Percentiles rank a stretch among this genome's conserved stretches.
These are phyloP conservation scores for Eucalyptus leucophloia DNA, from an alignment of 345 rosid genomes.

Conservation along the genomic window DNA sequence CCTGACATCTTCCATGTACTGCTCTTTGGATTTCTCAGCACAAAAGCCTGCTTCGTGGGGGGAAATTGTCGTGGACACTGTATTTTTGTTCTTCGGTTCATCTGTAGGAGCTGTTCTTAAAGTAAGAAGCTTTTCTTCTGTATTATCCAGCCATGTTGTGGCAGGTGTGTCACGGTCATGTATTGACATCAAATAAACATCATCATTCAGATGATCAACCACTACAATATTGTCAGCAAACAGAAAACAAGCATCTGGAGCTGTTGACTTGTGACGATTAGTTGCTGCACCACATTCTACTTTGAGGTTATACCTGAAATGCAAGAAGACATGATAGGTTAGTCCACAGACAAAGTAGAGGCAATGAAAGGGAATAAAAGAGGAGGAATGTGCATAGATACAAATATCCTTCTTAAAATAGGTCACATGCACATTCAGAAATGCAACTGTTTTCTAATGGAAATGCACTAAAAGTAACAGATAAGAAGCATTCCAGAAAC, in stretches of 20 bases:
- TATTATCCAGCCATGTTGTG: conserved; percentile 52
- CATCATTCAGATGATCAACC: conserved; percentile 62
- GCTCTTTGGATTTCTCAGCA: conserved; percentile 53
- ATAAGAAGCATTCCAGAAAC: background rate
- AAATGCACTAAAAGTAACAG: background rate
- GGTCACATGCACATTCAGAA: background rate
- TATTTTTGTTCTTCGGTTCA: conserved; percentile 10
- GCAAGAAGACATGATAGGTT: background rate
- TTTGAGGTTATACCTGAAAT: conserved; percentile 75
- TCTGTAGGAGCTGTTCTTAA: conserved; percentile 15
- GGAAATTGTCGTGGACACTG: conserved; percentile 1
- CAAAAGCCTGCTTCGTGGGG: conserved; percentile 24
- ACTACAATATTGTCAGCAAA: conserved; percentile 67
- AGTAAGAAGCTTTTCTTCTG: conserved; percentile 44
- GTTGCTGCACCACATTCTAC: conserved; percentile 70
- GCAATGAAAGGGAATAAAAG: background rate
- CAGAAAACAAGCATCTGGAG: conserved; percentile 96
- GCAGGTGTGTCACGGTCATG: conserved; percentile 21
- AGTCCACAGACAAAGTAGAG: background rate
- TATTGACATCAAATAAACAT: conserved; percentile 60
- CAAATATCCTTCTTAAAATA: background rate
- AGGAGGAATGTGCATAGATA: background rate
- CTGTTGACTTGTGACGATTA: conserved; percentile 60
- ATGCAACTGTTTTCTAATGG: background rate
- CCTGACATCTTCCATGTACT: conserved; percentile 52